Evolutionary conservation across 139 green algal species (phyloP), one percentile per base, ranked within the genome.

Genomic region (Tetraselmis striata): DNA sequence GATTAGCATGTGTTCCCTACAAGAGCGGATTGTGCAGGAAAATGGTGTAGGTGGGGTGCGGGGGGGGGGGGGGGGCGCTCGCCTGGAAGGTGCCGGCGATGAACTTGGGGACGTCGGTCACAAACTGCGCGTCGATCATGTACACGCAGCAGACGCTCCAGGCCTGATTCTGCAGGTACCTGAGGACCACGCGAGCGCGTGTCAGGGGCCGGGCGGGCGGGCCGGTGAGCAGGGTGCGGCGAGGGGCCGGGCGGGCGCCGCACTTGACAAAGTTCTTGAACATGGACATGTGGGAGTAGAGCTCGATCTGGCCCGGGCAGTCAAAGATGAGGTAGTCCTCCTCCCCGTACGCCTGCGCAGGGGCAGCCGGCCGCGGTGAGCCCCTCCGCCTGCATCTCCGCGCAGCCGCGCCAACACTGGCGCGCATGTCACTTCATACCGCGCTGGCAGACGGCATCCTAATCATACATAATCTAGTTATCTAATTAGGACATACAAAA

Each of bases 301-400:
- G 93, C 93, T 99, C 97, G 11, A 99, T 98, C 88, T 99, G 96
- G 2, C 96, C 96, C 11, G 96, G 94, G 89, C 95, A 98, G 89
- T 98, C 95, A 83, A 98, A 95, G 11, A 99, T 77, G 1, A 99
- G 81, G 89, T 98, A 98, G 85, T 99, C 96, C 29, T 99, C 97
- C n/a, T 99, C 97, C 18, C 93, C 92, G 82, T 94, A 98, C 0
- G 81, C 80, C 90, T 95, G 89, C 81, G 74, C 59, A n/a, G 27
- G 79, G 24, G 32, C 30, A n/a, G n/a, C n/a, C n/a, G n/a, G n/a
- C n/a, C n/a, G n/a, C n/a, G n/a, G n/a, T n/a, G n/a, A n/a, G n/a
- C n/a, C n/a, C n/a, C n/a, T n/a, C n/a, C n/a, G n/a, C n/a, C n/a
- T n/a, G n/a, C n/a, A n/a, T n/a, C n/a, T n/a, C n/a, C n/a, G n/a